Percentiles rank a stretch among this genome's conserved stretches.
These are phyloP conservation scores for Stephania japonica DNA, from an alignment of 164 flowering plant species.

Conservation along the genomic window DNA sequence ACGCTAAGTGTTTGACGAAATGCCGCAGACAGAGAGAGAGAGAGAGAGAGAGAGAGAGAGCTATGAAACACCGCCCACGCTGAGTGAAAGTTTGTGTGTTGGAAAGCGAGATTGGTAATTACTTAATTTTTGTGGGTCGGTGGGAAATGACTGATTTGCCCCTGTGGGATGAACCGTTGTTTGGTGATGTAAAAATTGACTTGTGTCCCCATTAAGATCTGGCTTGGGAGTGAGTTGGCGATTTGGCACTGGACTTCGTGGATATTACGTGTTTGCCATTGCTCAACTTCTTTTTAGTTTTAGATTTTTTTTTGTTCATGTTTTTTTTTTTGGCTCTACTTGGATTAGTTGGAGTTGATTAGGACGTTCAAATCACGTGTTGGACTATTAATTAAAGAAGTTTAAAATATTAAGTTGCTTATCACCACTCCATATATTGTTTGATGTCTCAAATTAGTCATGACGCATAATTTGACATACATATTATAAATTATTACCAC, in stretches of 20 bases:
- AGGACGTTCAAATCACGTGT: not conserved
- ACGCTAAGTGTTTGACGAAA: constrained; percentile 25
- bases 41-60: no score
- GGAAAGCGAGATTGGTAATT: constrained; percentile 17
- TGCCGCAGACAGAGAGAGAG: constrained; percentile 17
- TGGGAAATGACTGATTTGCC: constrained; percentile 41
- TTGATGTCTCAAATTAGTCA: no score
- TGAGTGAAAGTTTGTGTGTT: not conserved
- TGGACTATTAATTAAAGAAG: not conserved
- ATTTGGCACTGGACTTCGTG: not conserved
- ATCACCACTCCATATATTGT: no score
- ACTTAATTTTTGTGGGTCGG: constrained; percentile 16
- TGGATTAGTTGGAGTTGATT: not conserved
- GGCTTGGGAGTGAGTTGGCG: not conserved
- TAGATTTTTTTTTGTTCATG: not conserved
- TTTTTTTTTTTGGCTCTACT: not conserved
- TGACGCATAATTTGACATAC: no score
- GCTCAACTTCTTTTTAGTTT: not conserved
- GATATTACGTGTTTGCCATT: constrained; percentile 1
- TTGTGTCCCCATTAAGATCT: constrained; percentile 12
- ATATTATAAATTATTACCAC: no score
- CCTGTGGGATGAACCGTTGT: constrained; percentile 2
- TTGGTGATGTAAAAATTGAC: constrained; percentile 17
- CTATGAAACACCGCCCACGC: not conserved
- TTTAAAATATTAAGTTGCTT: no score